Evolutionary conservation across 495 filamentous ascomycete species (phyloP).

Genomic region (Tirmania nivea): DNA sequence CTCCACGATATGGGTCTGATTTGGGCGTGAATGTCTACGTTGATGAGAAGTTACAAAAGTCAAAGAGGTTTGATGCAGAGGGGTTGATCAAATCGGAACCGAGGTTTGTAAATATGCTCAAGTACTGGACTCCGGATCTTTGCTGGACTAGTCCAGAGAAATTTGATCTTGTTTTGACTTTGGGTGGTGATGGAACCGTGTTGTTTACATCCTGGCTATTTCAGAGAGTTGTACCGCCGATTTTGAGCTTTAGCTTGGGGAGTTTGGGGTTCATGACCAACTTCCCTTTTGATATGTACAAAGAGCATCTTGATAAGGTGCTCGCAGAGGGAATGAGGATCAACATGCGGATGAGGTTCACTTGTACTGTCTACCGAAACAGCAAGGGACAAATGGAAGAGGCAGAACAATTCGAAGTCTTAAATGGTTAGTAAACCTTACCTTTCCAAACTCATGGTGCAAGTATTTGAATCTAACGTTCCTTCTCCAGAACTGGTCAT

Average conservation of each 20-base stretch:
- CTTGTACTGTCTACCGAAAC: constrained; percentile 60
- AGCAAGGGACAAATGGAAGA: constrained; percentile 40
- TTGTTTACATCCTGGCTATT: constrained; percentile 93
- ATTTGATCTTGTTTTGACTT: constrained; percentile 82
- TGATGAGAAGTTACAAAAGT: constrained; percentile 47
- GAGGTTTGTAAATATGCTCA: constrained; percentile 35
- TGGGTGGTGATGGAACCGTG: constrained; percentile 94
- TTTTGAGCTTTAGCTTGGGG: constrained; percentile 74
- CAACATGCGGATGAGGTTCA: constrained; percentile 72
- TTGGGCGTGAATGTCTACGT: constrained; percentile 57
- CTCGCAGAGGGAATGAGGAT: constrained; percentile 73
- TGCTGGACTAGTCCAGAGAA: constrained; percentile 56
- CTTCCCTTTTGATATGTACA: constrained; percentile 65
- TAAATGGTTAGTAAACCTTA: constrained; percentile 49
- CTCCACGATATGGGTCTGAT: constrained; percentile 32
- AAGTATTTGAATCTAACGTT: not conserved
- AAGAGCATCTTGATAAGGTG: constrained; percentile 43
- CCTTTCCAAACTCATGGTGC: not conserved
- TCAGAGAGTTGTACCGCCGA: constrained; percentile 85
- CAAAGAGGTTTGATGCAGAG: constrained; percentile 46
- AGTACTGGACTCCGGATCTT: constrained; percentile 64
- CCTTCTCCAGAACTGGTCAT: constrained; percentile 34
- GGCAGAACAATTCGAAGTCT: constrained; percentile 41
- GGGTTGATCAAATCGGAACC: constrained; percentile 37
- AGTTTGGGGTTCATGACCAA: constrained; percentile 91